Conservation (phyloP, 2,329 filamentous ascomycete species). For the Phyllosticta ampelicida region DNA sequence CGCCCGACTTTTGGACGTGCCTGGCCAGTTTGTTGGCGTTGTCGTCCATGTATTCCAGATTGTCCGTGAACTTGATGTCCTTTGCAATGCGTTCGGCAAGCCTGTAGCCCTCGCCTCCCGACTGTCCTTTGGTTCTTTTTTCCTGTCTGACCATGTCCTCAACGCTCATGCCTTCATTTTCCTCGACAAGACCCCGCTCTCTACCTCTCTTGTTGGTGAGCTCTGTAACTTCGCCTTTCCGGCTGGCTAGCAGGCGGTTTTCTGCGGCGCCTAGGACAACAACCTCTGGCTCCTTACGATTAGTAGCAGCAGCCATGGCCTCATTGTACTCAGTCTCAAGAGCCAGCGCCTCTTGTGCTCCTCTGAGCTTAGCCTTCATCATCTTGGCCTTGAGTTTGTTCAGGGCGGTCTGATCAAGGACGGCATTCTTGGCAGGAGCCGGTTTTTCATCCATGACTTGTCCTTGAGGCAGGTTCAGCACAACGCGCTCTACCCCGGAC, state of each 20-base stretch:
- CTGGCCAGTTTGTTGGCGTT: conserved; percentile 84
- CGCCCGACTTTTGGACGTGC: conserved; percentile 76
- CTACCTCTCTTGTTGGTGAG: conserved; percentile 71
- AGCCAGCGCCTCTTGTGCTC: conserved; percentile 60
- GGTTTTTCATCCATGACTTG: conserved; percentile 46
- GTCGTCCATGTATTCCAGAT: conserved; percentile 95
- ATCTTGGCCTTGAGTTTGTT: conserved; percentile 88
- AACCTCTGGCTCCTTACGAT: conserved; percentile 49
- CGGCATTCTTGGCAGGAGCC: conserved; percentile 37
- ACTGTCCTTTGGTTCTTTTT: conserved; percentile 66
- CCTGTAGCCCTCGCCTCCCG: conserved; percentile 67
- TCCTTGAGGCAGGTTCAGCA: conserved; percentile 39
- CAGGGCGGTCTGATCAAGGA: conserved; percentile 64
- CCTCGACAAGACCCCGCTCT: conserved; percentile 74
- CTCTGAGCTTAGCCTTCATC: conserved; percentile 87
- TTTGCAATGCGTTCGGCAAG: conserved; percentile 91
- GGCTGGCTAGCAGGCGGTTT: conserved; percentile 71
- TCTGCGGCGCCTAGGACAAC: conserved; percentile 83
- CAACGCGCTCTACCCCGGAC: background rate
- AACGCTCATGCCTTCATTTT: conserved; percentile 91
- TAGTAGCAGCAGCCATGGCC: conserved; percentile 50
- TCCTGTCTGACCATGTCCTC: conserved; percentile 97
- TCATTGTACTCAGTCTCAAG: conserved; percentile 78
- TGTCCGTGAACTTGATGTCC: conserved; percentile 79
- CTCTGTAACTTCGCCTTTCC: conserved; percentile 63